A percentile compares a stretch with the other conserved stretches of the same genome.
Conservation (phyloP, 371 early-diverging fungal species). For the Phascolomyces articulosus region DNA sequence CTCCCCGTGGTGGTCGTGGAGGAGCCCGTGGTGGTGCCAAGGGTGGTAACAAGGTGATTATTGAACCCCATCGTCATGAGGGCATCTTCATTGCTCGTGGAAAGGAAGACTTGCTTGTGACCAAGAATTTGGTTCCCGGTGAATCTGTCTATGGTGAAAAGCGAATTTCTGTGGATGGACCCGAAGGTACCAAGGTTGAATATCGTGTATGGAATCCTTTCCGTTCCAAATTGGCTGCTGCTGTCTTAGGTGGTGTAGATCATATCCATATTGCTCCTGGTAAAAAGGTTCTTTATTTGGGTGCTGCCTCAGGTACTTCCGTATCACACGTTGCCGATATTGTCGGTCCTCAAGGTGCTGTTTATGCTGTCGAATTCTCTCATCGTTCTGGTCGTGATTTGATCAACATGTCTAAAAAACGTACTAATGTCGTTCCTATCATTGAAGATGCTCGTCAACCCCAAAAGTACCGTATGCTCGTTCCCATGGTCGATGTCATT, state of each 20-base stretch:
- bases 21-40: conserved; percentile 76
- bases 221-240: conserved; percentile 99
- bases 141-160: conserved; percentile 99
- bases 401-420: conserved; percentile 99
- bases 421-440: conserved; percentile 99
- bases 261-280: conserved; percentile 97
- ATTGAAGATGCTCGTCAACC: conserved; percentile 99
- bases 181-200: conserved; percentile 97
- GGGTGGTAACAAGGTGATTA: conserved; percentile 92
- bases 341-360: conserved; percentile 98
- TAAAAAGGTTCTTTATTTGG: conserved; percentile 99
- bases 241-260: conserved; percentile 99
- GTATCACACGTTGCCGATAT: conserved; percentile 99
- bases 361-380: conserved; percentile 99
- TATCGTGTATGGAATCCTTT: conserved; percentile 99
- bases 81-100: conserved; percentile 97
- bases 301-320: conserved; percentile 99
- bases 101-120: conserved; percentile 99
- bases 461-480: conserved; percentile 99
- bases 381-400: conserved; percentile 99
- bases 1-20: conserved; percentile 54
- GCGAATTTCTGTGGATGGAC: conserved; percentile 94
- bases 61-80: conserved; percentile 98
- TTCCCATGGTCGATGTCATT: conserved; percentile 99
- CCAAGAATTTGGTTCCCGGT: conserved; percentile 99